Percentiles rank a stretch among this genome's conserved stretches.
phyloP scores from a whole-genome alignment of 306 rosid genomes.

The Lupinus albus region DNA sequence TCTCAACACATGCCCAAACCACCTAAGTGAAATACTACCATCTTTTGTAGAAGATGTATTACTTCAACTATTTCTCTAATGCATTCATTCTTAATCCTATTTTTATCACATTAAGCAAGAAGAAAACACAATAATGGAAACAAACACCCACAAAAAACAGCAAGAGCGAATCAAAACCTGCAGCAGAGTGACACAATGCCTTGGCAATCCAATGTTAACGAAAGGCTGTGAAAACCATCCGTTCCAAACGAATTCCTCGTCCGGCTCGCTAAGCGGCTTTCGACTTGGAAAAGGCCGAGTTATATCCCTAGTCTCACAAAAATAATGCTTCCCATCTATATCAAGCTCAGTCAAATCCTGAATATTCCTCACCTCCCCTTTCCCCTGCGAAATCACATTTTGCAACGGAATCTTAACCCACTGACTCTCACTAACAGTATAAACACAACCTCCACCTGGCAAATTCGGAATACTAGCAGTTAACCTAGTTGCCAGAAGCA shows the following conservation, averaged over 20 bases:
- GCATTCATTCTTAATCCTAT: no score
- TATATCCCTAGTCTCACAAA: constrained; percentile 83
- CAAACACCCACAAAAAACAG: constrained; percentile 39
- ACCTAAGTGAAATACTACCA: no score
- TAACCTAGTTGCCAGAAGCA: constrained; percentile 81
- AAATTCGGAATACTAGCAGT: constrained; percentile 61
- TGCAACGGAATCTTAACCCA: constrained; percentile 85
- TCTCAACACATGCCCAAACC: no score
- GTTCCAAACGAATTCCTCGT: constrained; percentile 95
- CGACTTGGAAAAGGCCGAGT: constrained; percentile 87
- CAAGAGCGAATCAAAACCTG: constrained; percentile 76
- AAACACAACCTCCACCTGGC: constrained; percentile 90
- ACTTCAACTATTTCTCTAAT: no score
- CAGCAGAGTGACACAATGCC: constrained; percentile 82
- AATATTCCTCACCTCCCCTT: constrained; percentile 81
- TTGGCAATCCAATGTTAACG: constrained; percentile 73
- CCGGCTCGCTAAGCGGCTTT: constrained; percentile 60
- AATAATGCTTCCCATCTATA: constrained; percentile 89
- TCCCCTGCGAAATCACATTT: constrained; percentile 71
- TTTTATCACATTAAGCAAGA: constrained; percentile 5
- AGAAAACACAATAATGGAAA: constrained; percentile 40
- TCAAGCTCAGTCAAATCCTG: constrained; percentile 81
- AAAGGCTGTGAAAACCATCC: constrained; percentile 81
- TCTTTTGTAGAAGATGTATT: no score
- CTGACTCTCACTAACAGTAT: constrained; percentile 78